phyloP scores from a whole-genome alignment of 2,329 filamentous ascomycete species.

The Pseudogymnoascus sp. region DNA sequence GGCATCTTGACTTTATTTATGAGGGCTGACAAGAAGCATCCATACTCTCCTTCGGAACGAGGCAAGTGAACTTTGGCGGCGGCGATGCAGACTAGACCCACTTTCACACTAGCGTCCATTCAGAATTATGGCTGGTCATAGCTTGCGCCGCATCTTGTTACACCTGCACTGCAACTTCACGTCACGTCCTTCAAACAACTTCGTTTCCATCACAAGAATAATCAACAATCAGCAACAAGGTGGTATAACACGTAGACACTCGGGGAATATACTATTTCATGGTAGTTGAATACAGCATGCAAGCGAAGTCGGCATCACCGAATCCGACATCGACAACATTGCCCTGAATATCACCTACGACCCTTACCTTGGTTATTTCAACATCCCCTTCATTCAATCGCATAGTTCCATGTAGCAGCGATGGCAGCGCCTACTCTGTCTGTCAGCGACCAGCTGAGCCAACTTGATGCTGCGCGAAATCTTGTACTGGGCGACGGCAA shows the following conservation, averaged over 20 bases:
- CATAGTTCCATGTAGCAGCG: constrained; percentile 10
- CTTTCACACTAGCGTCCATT: constrained; percentile 1
- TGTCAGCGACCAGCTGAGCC: constrained; percentile 68
- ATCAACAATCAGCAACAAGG: constrained; percentile 4
- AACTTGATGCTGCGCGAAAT: constrained; percentile 83
- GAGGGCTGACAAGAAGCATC: constrained; percentile 1
- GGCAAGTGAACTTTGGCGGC: not conserved
- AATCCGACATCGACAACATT: not conserved
- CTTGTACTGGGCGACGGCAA: constrained; percentile 79
- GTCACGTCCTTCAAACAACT: constrained; percentile 5
- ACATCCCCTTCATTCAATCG: not conserved
- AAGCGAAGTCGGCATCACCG: not conserved
- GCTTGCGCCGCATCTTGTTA: not conserved
- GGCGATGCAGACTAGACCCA: not conserved
- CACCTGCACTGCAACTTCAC: not conserved
- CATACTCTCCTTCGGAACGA: not conserved
- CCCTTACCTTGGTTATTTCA: not conserved
- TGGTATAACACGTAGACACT: constrained; percentile 5
- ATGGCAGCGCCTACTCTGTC: constrained; percentile 49
- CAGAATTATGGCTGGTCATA: constrained; percentile 8
- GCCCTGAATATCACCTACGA: not conserved
- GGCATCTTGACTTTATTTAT: constrained; percentile 10
- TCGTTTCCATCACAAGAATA: constrained; percentile 6
- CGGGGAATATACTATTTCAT: not conserved
- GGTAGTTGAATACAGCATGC: constrained; percentile 5